Evolutionary conservation across 805 yeast genomes (phyloP), one percentile per base, ranked within the genome.

Genomic region (Wickerhamiella azyma): DNA sequence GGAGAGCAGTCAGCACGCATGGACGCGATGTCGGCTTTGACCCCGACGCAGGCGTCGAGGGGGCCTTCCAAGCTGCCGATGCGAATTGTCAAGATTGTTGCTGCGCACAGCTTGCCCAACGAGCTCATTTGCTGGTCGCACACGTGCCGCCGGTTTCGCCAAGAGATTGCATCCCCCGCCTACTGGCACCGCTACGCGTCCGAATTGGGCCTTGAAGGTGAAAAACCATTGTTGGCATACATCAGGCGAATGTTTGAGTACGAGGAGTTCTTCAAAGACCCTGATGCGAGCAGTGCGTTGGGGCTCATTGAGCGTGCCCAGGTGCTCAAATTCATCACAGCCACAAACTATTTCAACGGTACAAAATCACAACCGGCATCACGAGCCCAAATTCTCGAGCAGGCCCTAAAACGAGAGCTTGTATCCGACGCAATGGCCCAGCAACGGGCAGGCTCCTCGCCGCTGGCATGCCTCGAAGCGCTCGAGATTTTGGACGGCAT

Each of bases 1-100:
- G 32, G 9, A 10, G 32, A 28, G n/a, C 5, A 17, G 16, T 17
- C 9, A 35, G 37, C 37, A 19, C 8, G 11, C 3, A 35, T 35
- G 24, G 32, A 16, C 18, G 28, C 3, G 17, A 41, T 41, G 44
- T 18, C 26, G 37, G 44, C 26, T 19, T 19, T 41, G 21, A 33
- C 32, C 14, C 44, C 44, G 32, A 41, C 39, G 44, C 44, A 37
- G 28, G 37, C 44, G 44, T 33, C 44, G 36, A 29, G 44, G 44
- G 24, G 24, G n/a, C n/a, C n/a, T 7, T 21, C 24, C 6, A 21
- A 21, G 7, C 30, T 41, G 24, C 38, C 44, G 39, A 13, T 41
- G 9, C 24, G 10, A n/a, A 26, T 41, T 2, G 24, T 41, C 2
- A 37, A 33, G 16, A 14, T 41, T 21, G 11, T 41, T 2, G 30